Base-by-base conservation (phyloP, 495 filamentous ascomycete genomes). In the Daldinia childiae region DNA sequence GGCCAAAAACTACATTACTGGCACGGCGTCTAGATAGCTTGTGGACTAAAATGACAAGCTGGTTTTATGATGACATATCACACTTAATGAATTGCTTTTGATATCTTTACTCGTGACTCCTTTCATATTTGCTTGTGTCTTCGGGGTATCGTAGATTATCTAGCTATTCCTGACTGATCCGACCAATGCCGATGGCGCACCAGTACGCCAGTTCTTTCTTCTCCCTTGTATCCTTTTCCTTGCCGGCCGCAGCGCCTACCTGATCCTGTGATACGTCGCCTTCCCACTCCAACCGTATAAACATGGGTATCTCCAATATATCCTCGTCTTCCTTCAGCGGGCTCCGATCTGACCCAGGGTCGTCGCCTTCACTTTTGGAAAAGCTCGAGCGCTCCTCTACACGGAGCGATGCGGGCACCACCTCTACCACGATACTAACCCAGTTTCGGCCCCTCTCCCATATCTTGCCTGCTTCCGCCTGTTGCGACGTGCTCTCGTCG, bases 381-480 rank as follows among this genome's bases (percentile, higher is more conserved):
- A 36, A 36, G 34, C 12, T 9, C 1, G 34, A 36, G 11, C 34
- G 34, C 34, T 36, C 34, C 26, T 76, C 80, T n/a, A 77, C 61
- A 34, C 77, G 75, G 39, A 89, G 67, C 24, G 78, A 79, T 0
- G 92, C 91, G 5, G 94, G 93, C 6, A 97, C 87, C 11, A 99
- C 91, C 78, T 99, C 95, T 15, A 99, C 82, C 6, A 98, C 91
- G 6, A 99, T 90, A 52, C 87, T 92, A 1, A 93, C 94, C 93
- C 93, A 97, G 76, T 98, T 99, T n/a, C 95, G 84, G 0, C 94
- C 94, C 65, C 90, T 87, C 65, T 98, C 93, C 93, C 93, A 99
- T 27, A 99, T 89, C 79, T 98, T 98, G 15, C 95, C 95, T 5
- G 91, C 93, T 77, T 97, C 93, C 2, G 93, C 89, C 51, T 90